phyloP scores from a whole-genome alignment of 805 yeast genomes.

The Lachancea sp. region DNA sequence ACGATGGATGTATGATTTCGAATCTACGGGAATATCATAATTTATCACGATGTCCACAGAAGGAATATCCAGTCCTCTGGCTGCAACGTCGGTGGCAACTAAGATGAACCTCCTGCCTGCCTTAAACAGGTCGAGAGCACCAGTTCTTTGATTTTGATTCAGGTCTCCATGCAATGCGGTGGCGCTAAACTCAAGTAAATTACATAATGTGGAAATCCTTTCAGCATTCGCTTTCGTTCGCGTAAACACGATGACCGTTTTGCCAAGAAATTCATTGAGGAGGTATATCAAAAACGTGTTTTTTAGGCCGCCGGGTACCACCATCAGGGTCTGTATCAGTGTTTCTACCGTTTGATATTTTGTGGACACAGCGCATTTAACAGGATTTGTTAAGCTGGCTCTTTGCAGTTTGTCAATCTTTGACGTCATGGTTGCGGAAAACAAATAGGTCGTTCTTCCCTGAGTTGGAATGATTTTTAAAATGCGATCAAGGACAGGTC shows the following conservation, averaged over 20 bases:
- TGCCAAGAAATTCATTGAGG: constrained; percentile 76
- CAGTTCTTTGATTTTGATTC: constrained; percentile 76
- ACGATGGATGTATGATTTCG: constrained; percentile 92
- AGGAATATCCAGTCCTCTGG: constrained; percentile 92
- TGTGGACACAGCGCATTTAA: constrained; percentile 80
- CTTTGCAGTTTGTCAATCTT: constrained; percentile 92
- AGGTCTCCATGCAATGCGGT: constrained; percentile 93
- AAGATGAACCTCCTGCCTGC: constrained; percentile 61
- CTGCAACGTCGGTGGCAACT: constrained; percentile 85
- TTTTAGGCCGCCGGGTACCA: constrained; percentile 87
- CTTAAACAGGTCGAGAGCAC: constrained; percentile 74
- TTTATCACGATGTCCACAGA: constrained; percentile 91
- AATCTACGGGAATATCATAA: constrained; percentile 82
- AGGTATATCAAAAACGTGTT: constrained; percentile 81
- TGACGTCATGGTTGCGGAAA: constrained; percentile 96
- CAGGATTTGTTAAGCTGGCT: constrained; percentile 85
- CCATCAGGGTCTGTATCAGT: constrained; percentile 80
- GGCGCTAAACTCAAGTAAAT: constrained; percentile 78
- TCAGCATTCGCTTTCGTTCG: constrained; percentile 95
- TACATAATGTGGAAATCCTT: constrained; percentile 73
- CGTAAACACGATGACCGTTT: constrained; percentile 82
- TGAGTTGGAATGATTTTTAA: constrained; percentile 77
- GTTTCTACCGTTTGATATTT: constrained; percentile 92
- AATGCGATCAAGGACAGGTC: constrained; percentile 86
- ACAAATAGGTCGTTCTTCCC: constrained; percentile 72